Conservation (phyloP, 192 early-diverging fungal genomes). For the Coemansia sp. region DNA sequence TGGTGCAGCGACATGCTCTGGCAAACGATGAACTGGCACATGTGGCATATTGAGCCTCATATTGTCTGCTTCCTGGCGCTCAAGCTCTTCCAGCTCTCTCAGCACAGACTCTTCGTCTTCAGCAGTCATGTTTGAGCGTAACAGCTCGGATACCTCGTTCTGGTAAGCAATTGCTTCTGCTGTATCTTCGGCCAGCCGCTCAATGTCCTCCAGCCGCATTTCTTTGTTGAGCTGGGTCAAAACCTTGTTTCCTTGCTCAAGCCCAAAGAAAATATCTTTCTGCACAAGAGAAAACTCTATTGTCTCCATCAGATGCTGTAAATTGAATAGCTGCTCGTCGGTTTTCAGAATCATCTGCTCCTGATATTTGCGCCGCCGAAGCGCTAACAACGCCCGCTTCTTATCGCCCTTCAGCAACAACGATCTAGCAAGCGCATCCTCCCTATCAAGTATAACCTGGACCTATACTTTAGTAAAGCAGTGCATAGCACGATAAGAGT, state of each 20-base stretch:
- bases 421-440: constrained; percentile 76
- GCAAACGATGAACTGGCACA: constrained; percentile 26
- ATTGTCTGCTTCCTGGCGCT: constrained; percentile 42
- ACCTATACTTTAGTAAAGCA: constrained; percentile 56
- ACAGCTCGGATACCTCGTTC: constrained; percentile 70
- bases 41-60: constrained; percentile 29
- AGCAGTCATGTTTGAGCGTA: constrained; percentile 71
- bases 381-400: constrained; percentile 79
- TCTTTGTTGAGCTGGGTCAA: constrained; percentile 77
- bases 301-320: constrained; percentile 84
- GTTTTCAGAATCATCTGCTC: constrained; percentile 83
- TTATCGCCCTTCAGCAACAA: constrained; percentile 77
- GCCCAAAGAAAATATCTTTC: constrained; percentile 81
- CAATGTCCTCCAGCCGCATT: constrained; percentile 86
- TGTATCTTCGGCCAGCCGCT: constrained; percentile 94
- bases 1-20: constrained; percentile 7
- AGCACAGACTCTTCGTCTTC: constrained; percentile 89
- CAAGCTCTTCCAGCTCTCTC: constrained; percentile 74
- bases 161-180: constrained; percentile 96
- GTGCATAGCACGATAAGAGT: no score
- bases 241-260: constrained; percentile 84
- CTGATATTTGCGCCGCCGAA: constrained; percentile 97
- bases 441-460: constrained; percentile 76
- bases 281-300: constrained; percentile 95
- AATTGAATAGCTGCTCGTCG: constrained; percentile 82